Evolutionary conservation across 192 early-diverging fungal species (phyloP).

Genomic region (Backusella australiensis): DNA sequence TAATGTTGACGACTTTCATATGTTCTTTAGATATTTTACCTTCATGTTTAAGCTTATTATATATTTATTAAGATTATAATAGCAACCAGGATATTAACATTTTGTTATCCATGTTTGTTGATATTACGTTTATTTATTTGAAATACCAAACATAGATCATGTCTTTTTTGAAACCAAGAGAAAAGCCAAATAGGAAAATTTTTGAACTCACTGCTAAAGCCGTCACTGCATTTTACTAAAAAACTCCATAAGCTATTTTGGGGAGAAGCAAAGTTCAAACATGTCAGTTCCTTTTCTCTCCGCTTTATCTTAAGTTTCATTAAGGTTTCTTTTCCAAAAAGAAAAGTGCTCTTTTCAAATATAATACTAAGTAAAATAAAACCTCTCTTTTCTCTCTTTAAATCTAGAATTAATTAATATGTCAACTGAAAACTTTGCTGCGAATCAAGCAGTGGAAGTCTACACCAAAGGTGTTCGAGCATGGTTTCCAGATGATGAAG

Average conservation of each 20-base stretch:
- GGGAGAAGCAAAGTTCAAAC: not conserved
- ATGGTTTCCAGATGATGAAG: conserved; percentile 85
- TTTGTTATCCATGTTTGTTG: not conserved
- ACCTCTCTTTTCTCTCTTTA: not conserved
- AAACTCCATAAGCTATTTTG: not conserved
- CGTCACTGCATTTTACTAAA: not conserved
- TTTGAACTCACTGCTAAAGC: not conserved
- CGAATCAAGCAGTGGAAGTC: conserved; percentile 51
- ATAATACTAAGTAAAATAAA: not conserved
- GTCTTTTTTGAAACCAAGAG: not conserved
- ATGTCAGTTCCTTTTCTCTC: not conserved
- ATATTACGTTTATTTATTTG: not conserved
- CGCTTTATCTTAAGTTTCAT: conserved; percentile 8
- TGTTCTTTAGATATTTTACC: not conserved
- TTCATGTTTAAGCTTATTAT: not conserved
- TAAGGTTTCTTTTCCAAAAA: not conserved
- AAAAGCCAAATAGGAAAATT: not conserved
- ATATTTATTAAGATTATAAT: not conserved
- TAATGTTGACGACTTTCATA: no score
- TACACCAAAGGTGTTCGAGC: conserved; percentile 75
- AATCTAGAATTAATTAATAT: not conserved
- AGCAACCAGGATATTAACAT: not conserved
- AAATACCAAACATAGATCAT: not conserved
- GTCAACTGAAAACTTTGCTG: not conserved
- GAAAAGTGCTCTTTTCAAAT: not conserved